These are phyloP conservation scores for Sphagnum contortum DNA, from an alignment of 225 moss, liverwort and hornwort species.

Conservation along the genomic window DNA sequence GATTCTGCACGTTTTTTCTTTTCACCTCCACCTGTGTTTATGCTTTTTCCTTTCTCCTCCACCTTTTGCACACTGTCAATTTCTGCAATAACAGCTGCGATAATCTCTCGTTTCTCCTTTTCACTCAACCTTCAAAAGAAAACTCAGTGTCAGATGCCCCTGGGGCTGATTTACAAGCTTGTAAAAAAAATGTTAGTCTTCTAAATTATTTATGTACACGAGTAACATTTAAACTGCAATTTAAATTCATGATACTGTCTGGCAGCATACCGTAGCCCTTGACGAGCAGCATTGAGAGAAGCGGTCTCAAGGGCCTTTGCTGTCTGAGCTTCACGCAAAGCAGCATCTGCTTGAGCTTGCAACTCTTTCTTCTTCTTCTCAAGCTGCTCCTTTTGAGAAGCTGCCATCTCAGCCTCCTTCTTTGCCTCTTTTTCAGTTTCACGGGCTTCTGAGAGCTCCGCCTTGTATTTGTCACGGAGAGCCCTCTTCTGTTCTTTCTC, in stretches of 20 bases:
- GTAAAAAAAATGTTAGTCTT: too few species aligned
- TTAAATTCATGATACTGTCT: too few species aligned
- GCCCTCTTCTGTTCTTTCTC: slow-evolving; percentile 50
- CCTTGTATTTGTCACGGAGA: slow-evolving; percentile 37
- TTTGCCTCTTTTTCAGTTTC: slow-evolving; percentile 48
- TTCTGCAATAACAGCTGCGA: slow-evolving; percentile 9
- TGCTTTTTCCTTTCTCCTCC: background rate
- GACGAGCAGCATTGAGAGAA: slow-evolving; percentile 26
- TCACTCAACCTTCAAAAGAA: slow-evolving; percentile 8
- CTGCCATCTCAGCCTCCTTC: slow-evolving; percentile 45
- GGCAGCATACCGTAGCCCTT: slow-evolving; percentile 31
- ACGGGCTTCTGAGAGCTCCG: slow-evolving; percentile 39
- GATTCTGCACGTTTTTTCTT: background rate
- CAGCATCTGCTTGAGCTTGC: slow-evolving; percentile 31
- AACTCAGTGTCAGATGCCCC: background rate
- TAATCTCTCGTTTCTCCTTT: slow-evolving; percentile 6
- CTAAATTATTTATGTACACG: too few species aligned
- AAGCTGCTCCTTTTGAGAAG: slow-evolving; percentile 32
- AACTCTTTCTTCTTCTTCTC: slow-evolving; percentile 41
- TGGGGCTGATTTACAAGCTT: too few species aligned
- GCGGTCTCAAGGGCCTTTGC: slow-evolving; percentile 59
- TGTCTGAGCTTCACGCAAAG: slow-evolving; percentile 34
- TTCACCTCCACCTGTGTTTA: background rate
- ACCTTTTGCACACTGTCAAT: slow-evolving; percentile 4
- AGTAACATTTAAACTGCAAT: too few species aligned